Percentiles rank a stretch among this genome's conserved stretches.
Evolutionary conservation across 2,329 filamentous ascomycete genomes (phyloP).

Genomic region (Trichoderma koningiopsis): DNA sequence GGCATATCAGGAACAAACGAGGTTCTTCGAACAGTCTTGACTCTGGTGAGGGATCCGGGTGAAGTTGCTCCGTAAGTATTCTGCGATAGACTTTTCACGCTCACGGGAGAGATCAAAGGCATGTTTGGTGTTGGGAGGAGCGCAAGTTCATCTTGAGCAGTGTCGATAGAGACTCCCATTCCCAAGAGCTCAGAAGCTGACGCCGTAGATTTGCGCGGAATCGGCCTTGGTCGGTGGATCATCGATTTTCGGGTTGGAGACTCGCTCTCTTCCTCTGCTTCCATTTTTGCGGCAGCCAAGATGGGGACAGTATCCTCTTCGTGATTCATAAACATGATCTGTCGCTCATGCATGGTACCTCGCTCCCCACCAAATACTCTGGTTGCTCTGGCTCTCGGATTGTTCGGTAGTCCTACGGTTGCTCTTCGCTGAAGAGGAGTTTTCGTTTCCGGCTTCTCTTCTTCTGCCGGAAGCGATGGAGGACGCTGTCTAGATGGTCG

Average conservation of each 20-base stretch:
- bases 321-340: slow-evolving; percentile 58
- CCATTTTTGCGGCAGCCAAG: slow-evolving; percentile 29
- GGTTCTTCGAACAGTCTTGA: slow-evolving; percentile 18
- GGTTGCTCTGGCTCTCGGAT: slow-evolving; percentile 47
- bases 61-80: slow-evolving; percentile 6
- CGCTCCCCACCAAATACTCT: slow-evolving; percentile 36
- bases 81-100: slow-evolving; percentile 8
- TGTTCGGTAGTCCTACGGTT: slow-evolving; percentile 51
- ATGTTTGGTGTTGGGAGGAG: not conserved
- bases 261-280: slow-evolving; percentile 31
- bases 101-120: slow-evolving; percentile 12
- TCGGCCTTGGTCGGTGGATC: slow-evolving; percentile 58
- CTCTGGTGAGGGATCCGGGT: not conserved
- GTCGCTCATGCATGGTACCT: slow-evolving; percentile 43
- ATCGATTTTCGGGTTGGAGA: slow-evolving; percentile 41
- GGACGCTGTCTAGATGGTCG: slow-evolving; percentile 38
- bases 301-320: slow-evolving; percentile 42
- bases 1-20: slow-evolving; percentile 18
- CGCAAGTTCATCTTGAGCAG: not conserved
- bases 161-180: not conserved
- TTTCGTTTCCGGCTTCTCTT: slow-evolving; percentile 34
- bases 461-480: slow-evolving; percentile 29
- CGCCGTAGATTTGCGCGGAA: slow-evolving; percentile 51
- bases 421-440: slow-evolving; percentile 48
- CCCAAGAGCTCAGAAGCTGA: not conserved